Evolutionary conservation across 1,284 basidiomycete genomes (phyloP).

Genomic region (Ceratobasidium sp.): DNA sequence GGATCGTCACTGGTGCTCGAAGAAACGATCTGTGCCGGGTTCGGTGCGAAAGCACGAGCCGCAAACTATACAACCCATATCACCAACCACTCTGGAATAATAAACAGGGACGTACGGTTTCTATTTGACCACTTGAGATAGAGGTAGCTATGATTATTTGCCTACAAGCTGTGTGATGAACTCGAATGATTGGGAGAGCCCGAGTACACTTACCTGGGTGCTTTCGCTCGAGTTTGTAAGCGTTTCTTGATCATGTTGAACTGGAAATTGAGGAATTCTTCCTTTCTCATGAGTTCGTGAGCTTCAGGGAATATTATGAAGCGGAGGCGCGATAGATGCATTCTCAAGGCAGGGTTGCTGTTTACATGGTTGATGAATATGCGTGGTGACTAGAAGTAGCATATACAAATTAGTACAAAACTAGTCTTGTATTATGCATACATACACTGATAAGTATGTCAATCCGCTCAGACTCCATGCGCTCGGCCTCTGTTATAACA

Average conservation of each 20-base stretch:
- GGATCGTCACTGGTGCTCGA: not conserved
- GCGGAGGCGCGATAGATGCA: not conserved
- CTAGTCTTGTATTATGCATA: not conserved
- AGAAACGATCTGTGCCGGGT: not conserved
- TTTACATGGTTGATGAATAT: constrained; percentile 34
- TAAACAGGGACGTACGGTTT: not conserved
- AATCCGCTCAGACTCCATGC: constrained; percentile 22
- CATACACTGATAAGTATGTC: constrained; percentile 25
- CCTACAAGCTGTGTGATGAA: not conserved
- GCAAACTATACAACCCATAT: not conserved
- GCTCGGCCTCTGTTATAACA: constrained; percentile 2
- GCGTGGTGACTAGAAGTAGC: constrained; percentile 9
- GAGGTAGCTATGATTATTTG: constrained; percentile 20
- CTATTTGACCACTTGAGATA: not conserved
- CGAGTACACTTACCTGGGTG: constrained; percentile 8
- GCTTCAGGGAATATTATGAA: constrained; percentile 16
- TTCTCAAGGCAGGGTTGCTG: constrained; percentile 4
- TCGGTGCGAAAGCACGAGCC: not conserved
- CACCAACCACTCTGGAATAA: not conserved
- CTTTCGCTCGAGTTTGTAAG: constrained; percentile 16
- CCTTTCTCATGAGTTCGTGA: constrained; percentile 17
- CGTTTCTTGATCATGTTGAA: constrained; percentile 28
- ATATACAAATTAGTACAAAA: not conserved
- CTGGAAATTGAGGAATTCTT: constrained; percentile 16
- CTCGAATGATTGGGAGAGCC: not conserved